A percentile compares a stretch with the other conserved stretches of the same genome.
phyloP scores from a whole-genome alignment of 495 filamentous ascomycete genomes.

The Xylaria castorea region DNA sequence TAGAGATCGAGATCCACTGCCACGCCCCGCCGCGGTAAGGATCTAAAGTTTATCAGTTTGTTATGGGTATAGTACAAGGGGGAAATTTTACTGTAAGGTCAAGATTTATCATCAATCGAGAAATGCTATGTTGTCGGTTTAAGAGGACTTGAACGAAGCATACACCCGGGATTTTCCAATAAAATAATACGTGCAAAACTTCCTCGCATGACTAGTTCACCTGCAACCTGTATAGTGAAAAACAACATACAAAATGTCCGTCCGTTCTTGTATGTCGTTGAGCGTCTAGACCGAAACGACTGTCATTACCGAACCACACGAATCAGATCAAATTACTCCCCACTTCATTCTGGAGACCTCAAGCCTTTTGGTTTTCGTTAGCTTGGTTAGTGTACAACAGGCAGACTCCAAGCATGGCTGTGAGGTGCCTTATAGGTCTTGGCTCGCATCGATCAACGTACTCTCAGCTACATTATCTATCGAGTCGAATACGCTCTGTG shows the following conservation, averaged over 20 bases:
- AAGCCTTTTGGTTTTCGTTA: too few species aligned
- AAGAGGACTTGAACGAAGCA: background rate
- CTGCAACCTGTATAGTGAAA: background rate
- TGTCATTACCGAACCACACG: background rate
- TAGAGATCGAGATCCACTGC: conserved; percentile 4
- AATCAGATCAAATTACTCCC: background rate
- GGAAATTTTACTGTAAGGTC: too few species aligned
- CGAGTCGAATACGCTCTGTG: background rate
- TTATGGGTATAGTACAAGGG: background rate
- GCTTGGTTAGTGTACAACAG: too few species aligned
- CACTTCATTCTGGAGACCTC: too few species aligned
- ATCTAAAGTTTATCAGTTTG: background rate
- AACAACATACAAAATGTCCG: background rate
- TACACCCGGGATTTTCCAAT: background rate
- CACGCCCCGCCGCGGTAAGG: background rate
- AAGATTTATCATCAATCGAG: background rate
- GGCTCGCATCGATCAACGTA: background rate
- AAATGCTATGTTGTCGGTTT: background rate
- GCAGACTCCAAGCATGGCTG: too few species aligned
- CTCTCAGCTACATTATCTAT: background rate
- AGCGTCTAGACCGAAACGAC: background rate
- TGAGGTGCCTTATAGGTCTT: too few species aligned
- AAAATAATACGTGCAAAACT: too few species aligned
- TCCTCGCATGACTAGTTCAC: too few species aligned
- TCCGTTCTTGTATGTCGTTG: too few species aligned